Base-by-base conservation (phyloP, 2,329 filamentous ascomycete species). In the Domatiomyces globalis region DNA sequence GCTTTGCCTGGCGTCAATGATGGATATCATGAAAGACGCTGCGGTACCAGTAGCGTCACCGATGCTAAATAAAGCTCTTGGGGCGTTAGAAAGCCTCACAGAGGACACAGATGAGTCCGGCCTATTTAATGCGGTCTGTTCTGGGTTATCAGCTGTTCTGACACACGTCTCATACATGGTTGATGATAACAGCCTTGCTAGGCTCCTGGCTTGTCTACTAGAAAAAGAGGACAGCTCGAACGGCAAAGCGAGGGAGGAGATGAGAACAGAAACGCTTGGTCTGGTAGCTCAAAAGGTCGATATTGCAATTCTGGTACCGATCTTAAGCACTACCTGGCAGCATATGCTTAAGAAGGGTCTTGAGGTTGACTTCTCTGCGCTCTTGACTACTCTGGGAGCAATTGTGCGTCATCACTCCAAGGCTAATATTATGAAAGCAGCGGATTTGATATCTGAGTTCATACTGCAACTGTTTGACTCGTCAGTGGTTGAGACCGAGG, bases 151-250 rank as follows among this genome's bases (percentile, higher is more conserved):
- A 46, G 79, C 87, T 6, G 73, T 95, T 45, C 79, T 90, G 10
- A 83, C 92, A 59, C 80, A 92, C 60, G 71, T 96, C 22, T 87
- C 90, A 1, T 95, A 86, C 69, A 94, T 96, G 81, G 74, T 96
- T 54, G 87, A 87, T 9, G 79, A 79, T 1, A 74, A 77, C 4
- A 83, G 90, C 59, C 68, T 96, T 9, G 80, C 85, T 56, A 79
- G 77, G 47, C 76, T 94, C 46, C 69, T 96, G 22, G 70, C 74
- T 12, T 75, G 86, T 9, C 89, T 87, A 25, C 54, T 53, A 22
- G 46, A 49, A 8, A 56, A 54, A 5, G 52, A 39, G 10, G 33
- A 15, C 33, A 39, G 33, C 33, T 39, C 33, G 15, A 15, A 15
- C 33, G 15, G 33, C 33, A 39, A 39, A 15, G 33, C 82, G 49